Conservation (phyloP, 305 asterid species). For the Rubia tinctorum region DNA sequence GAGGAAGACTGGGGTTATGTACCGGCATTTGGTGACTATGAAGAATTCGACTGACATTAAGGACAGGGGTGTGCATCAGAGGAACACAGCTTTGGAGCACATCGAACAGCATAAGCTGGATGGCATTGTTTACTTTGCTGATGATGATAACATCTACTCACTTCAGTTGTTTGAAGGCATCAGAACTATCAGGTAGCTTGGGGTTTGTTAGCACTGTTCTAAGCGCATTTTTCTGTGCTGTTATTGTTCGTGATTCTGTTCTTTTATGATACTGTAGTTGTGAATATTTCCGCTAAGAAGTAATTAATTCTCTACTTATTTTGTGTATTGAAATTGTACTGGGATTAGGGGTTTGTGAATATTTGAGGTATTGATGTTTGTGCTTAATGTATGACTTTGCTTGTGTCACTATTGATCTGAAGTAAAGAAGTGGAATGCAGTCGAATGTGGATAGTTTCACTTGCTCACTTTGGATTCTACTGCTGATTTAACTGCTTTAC, state of each 20-base stretch:
- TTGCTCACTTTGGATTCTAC: background rate
- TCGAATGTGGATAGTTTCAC: background rate
- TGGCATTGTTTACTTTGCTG: slow-evolving; percentile 94
- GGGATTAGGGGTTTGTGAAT: background rate
- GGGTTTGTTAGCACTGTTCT: background rate
- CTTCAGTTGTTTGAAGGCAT: slow-evolving; percentile 79
- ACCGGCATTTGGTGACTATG: slow-evolving; percentile 76
- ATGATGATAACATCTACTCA: slow-evolving; percentile 85
- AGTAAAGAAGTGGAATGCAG: background rate
- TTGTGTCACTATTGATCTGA: background rate
- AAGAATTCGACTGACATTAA: slow-evolving; percentile 65
- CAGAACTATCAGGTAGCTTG: slow-evolving; percentile 63
- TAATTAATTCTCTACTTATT: background rate
- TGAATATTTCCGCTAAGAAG: background rate
- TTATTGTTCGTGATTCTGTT: slow-evolving; percentile 1
- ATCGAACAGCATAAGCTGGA: slow-evolving; percentile 83
- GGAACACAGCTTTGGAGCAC: slow-evolving; percentile 87
- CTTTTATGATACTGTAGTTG: background rate
- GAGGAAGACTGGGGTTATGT: slow-evolving; percentile 81
- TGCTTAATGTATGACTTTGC: background rate
- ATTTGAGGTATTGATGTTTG: background rate
- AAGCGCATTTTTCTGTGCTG: background rate
- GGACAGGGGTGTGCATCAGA: slow-evolving; percentile 95
- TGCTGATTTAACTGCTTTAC: background rate
- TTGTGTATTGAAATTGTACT: background rate